A percentile compares a stretch with the other conserved stretches of the same genome.
phyloP scores from a whole-genome alignment of 257 asterid genomes.

The Vinca minor region DNA sequence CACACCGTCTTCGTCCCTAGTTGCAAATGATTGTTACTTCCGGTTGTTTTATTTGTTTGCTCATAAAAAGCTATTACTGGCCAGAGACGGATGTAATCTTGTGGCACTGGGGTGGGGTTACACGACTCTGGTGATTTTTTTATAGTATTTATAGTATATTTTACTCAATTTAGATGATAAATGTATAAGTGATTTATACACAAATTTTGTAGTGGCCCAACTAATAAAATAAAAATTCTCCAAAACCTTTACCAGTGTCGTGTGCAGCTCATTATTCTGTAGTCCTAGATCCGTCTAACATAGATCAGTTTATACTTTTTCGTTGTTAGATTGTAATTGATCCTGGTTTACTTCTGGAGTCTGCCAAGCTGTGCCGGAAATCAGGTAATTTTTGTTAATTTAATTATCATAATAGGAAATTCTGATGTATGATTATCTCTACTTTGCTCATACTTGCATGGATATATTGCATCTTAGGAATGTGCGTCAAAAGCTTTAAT shows the following conservation, averaged over 20 bases:
- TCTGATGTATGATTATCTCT: neutral
- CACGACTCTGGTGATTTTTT: no score
- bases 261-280: no score
- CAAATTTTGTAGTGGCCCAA: no score
- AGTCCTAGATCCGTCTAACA: no score
- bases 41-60: neutral
- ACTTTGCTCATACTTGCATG: slow-evolving; percentile 1
- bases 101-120: no score
- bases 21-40: neutral
- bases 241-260: no score
- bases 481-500: slow-evolving; percentile 54
- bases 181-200: no score
- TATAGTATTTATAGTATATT: no score
- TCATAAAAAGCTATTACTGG: no score
- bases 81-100: no score
- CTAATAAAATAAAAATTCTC: neutral
- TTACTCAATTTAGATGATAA: no score
- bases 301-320: neutral
- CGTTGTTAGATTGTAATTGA: neutral
- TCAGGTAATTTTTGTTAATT: slow-evolving; percentile 48
- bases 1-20: no score
- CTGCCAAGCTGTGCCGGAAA: slow-evolving; percentile 99
- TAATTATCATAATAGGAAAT: neutral
- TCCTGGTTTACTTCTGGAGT: slow-evolving; percentile 97
- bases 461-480: slow-evolving; percentile 53